Base-by-base conservation (phyloP, 2,329 filamentous ascomycete species). In the Thyridium curvatum region DNA sequence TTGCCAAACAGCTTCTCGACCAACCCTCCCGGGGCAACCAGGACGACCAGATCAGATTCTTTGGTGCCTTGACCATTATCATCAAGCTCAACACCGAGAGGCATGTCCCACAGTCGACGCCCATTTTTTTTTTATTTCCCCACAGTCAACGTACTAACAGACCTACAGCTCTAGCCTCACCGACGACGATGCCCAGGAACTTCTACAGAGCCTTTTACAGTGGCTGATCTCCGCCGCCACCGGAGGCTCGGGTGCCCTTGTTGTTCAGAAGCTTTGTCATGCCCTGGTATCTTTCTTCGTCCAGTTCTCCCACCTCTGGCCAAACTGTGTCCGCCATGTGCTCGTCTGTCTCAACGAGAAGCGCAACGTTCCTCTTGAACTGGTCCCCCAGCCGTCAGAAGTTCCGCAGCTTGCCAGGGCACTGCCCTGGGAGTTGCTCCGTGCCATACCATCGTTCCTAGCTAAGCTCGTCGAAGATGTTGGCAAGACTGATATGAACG, bases 71-170 rank as follows among this genome's bases (percentile, higher is more conserved):
- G 42, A 97, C 91, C 0, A 84, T 96, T 48, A 94, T 88, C 37
- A 80, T 97, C 51, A 98, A 97, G 64, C 77, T 97, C 42, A 96
- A 97, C 57, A 84, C 82, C n/a, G 87, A 93, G 55, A 87, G 82
- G 84, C 85, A 65, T 46, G 69, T 36, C 18, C 15, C n/a, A n/a
- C n/a, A n/a, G n/a, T n/a, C n/a, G n/a, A n/a, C n/a, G n/a, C n/a
- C n/a, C n/a, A n/a, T 14, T 28, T 17, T 30, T 30, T 29, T 21
- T 39, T 28, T 7, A 21, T 10, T 13, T 35, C 15, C 15, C 29
- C 41, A 35, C 42, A 52, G 36, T 52, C 15, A 30, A 12, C 34
- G 18, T 8, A 15, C 34, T 30, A 21, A 36, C 3, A 13, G 37
- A 39, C 12, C 37, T 5, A 17, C 18, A 74, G 67, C 49, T 58